A percentile compares a stretch with the other conserved stretches of the same genome.
Conservation (phyloP, 306 rosid genomes). For the Dalbergia oliveri region DNA sequence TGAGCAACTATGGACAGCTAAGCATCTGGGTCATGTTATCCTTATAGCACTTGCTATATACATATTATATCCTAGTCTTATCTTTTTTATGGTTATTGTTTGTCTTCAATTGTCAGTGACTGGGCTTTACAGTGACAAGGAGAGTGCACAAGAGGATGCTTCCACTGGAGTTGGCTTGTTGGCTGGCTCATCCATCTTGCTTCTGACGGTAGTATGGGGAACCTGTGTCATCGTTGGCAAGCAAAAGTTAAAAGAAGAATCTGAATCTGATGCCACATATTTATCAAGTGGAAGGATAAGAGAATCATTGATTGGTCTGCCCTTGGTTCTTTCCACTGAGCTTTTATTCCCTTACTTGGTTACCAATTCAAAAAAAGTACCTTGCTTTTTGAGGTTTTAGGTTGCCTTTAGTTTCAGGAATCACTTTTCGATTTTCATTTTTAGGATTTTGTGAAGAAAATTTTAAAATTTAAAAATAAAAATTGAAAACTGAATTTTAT, state of each 20-base stretch:
- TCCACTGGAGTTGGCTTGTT: slow-evolving; percentile 49
- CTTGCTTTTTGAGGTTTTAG: too few relatives aligned
- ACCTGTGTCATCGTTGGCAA: slow-evolving; percentile 61
- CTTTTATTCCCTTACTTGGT: slow-evolving; percentile 11
- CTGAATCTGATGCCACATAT: neutral
- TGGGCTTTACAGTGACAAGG: slow-evolving; percentile 56
- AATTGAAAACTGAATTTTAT: too few relatives aligned
- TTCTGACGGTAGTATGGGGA: slow-evolving; percentile 51
- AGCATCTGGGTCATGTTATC: neutral
- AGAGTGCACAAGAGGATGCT: slow-evolving; percentile 58
- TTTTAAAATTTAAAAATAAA: too few relatives aligned
- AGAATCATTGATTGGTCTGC: slow-evolving; percentile 51
- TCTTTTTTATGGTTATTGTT: neutral
- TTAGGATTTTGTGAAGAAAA: too few relatives aligned
- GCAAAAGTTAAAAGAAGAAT: slow-evolving; percentile 41
- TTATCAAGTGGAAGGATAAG: slow-evolving; percentile 41
- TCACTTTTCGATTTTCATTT: too few relatives aligned
- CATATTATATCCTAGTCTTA: neutral
- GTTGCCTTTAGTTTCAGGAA: too few relatives aligned
- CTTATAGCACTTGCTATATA: neutral
- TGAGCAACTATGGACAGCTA: neutral
- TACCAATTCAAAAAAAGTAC: neutral
- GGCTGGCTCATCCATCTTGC: slow-evolving; percentile 56
- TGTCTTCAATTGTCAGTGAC: slow-evolving; percentile 48
- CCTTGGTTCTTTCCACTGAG: slow-evolving; percentile 18